Conservation (phyloP, 257 asterid species). For the Apocynum venetum region DNA sequence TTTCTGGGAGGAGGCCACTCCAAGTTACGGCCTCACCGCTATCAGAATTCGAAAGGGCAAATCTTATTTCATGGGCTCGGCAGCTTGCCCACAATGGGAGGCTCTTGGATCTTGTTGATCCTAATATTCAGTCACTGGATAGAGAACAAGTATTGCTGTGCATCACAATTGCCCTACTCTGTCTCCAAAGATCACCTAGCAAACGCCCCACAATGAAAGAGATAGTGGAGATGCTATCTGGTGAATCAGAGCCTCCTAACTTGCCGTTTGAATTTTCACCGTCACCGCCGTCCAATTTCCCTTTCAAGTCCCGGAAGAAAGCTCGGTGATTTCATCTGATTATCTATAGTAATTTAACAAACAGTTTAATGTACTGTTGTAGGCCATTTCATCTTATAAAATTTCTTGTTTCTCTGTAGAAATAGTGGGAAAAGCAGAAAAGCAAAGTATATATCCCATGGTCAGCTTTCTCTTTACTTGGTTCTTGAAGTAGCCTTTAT, state of each 20-base stretch:
- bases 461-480: constrained; percentile 17
- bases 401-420: constrained; percentile 16
- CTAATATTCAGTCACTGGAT: constrained; percentile 48
- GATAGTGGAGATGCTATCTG: constrained; percentile 76
- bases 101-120: constrained; percentile 75
- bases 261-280: constrained; percentile 93
- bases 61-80: constrained; percentile 85
- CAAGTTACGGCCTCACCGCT: constrained; percentile 92
- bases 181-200: constrained; percentile 68
- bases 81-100: constrained; percentile 72
- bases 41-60: constrained; percentile 90
- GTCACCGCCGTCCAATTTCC: constrained; percentile 73
- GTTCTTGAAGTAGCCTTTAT: not conserved
- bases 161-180: constrained; percentile 71
- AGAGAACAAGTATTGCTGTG: constrained; percentile 60
- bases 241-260: constrained; percentile 74
- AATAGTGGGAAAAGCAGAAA: constrained; percentile 13
- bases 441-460: constrained; percentile 9
- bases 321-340: constrained; percentile 38
- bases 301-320: constrained; percentile 65
- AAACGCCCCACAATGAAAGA: constrained; percentile 79
- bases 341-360: constrained; percentile 8
- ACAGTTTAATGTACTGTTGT: constrained; percentile 20
- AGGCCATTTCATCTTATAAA: constrained; percentile 14
- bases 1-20: constrained; percentile 90